A percentile compares a stretch with the other conserved stretches of the same genome.
Conservation (phyloP, 495 filamentous ascomycete species). For the Glutinoglossum americanum region DNA sequence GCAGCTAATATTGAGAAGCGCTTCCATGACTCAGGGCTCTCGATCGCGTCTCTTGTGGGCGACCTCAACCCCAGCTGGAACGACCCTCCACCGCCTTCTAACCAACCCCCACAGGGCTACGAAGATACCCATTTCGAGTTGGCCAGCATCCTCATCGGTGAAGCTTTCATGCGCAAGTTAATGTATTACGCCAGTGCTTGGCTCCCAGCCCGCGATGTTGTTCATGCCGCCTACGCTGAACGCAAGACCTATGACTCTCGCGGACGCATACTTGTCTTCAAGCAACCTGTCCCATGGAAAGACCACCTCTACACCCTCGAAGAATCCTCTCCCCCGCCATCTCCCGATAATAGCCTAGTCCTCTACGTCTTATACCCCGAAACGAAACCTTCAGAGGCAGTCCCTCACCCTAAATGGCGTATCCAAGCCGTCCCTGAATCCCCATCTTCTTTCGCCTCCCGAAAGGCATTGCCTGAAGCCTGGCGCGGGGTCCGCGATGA, state of each 20-base stretch:
- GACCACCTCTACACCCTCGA: slow-evolving; percentile 88
- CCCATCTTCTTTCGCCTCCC: slow-evolving; percentile 68
- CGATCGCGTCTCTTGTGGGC: slow-evolving; percentile 59
- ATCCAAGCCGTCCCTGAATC: slow-evolving; percentile 68
- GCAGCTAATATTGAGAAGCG: slow-evolving; percentile 49
- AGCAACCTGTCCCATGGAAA: slow-evolving; percentile 70
- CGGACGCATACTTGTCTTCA: slow-evolving; percentile 64
- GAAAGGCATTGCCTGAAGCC: slow-evolving; percentile 69
- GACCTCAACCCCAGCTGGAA: slow-evolving; percentile 62
- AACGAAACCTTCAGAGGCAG: slow-evolving; percentile 34
- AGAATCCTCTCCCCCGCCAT: slow-evolving; percentile 15
- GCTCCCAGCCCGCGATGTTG: slow-evolving; percentile 68
- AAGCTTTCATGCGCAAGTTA: slow-evolving; percentile 61
- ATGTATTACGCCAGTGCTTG: slow-evolving; percentile 50
- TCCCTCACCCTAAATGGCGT: slow-evolving; percentile 43
- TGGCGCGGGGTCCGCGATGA: slow-evolving; percentile 85
- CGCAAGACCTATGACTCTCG: slow-evolving; percentile 43
- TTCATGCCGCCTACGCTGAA: slow-evolving; percentile 43
- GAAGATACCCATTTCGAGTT: slow-evolving; percentile 63
- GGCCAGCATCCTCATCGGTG: slow-evolving; percentile 64
- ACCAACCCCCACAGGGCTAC: slow-evolving; percentile 34
- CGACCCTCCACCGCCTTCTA: slow-evolving; percentile 23
- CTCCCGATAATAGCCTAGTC: slow-evolving; percentile 21
- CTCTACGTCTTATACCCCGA: slow-evolving; percentile 95
- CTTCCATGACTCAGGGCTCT: slow-evolving; percentile 65